Percentiles rank a stretch among this genome's conserved stretches.
These are phyloP conservation scores for Staphylotrichum longicolle DNA, from an alignment of 495 filamentous ascomycete genomes.

Conservation along the genomic window DNA sequence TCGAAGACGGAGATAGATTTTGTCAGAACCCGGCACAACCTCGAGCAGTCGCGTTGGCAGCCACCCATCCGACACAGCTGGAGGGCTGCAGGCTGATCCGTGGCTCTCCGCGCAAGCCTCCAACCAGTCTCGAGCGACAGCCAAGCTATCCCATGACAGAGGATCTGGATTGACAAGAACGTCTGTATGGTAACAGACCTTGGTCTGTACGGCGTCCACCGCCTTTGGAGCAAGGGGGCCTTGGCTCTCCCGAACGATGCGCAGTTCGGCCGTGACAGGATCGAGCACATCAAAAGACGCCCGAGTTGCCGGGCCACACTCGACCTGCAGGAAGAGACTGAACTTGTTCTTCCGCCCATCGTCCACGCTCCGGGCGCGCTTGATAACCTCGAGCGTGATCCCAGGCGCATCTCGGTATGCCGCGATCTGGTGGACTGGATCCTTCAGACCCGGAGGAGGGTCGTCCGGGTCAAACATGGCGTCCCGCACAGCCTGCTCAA, in stretches of 20 bases:
- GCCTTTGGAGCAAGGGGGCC: background rate
- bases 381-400: slow-evolving; percentile 12
- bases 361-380: background rate
- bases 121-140: slow-evolving; percentile 19
- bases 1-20: slow-evolving; percentile 21
- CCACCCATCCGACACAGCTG: background rate
- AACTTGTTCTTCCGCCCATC: slow-evolving; percentile 8
- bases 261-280: slow-evolving; percentile 14
- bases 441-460: slow-evolving; percentile 22
- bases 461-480: slow-evolving; percentile 18
- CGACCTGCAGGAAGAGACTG: slow-evolving; percentile 11
- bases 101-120: slow-evolving; percentile 21
- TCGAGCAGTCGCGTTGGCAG: slow-evolving; percentile 26
- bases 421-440: slow-evolving; percentile 20
- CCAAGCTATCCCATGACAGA: slow-evolving; percentile 17
- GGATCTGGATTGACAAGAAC: slow-evolving; percentile 11
- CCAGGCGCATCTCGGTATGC: slow-evolving; percentile 15
- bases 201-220: background rate
- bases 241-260: slow-evolving; percentile 5
- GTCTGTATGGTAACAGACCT: background rate
- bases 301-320: background rate
- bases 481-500: background rate
- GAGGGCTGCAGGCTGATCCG: slow-evolving; percentile 14
- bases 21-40: background rate
- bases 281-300: slow-evolving; percentile 17